These are phyloP conservation scores for Pholiota microspora DNA, from an alignment of 768 basidiomycete genomes.

Conservation along the genomic window DNA sequence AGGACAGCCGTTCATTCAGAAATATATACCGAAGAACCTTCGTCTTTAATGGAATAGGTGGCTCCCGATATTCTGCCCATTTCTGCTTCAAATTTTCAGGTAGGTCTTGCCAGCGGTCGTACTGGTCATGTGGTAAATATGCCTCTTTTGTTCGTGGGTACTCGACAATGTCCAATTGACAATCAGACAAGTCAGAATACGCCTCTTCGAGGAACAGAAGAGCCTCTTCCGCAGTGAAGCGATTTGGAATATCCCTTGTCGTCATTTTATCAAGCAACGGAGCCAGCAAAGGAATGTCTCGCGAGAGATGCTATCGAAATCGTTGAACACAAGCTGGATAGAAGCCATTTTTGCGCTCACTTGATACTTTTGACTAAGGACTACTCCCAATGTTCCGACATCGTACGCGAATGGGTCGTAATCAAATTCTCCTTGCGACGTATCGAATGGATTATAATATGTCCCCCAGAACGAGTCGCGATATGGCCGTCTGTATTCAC, in stretches of 20 bases:
- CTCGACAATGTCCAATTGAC: not conserved
- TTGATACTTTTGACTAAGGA: conserved; percentile 10
- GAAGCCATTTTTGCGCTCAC: conserved; percentile 4
- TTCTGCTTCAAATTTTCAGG: not conserved
- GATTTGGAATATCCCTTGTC: conserved; percentile 16
- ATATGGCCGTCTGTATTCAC: not conserved
- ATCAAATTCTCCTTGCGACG: conserved; percentile 17
- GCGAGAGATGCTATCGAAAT: conserved; percentile 14
- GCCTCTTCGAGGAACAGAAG: conserved; percentile 23
- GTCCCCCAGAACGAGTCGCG: not conserved
- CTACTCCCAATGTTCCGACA: conserved; percentile 16
- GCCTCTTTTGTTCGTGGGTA: not conserved
- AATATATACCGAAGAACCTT: too few relatives aligned
- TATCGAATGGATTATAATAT: not conserved
- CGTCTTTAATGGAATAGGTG: too few relatives aligned
- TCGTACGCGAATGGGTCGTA: conserved; percentile 26
- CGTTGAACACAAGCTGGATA: not conserved
- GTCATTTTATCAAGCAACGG: conserved; percentile 28
- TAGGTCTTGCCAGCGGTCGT: conserved; percentile 7
- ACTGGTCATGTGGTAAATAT: not conserved
- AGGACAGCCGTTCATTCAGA: too few relatives aligned
- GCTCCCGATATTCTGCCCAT: conserved; percentile 5
- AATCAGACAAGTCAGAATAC: not conserved
- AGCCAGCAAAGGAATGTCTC: conserved; percentile 21
- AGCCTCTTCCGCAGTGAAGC: conserved; percentile 26